Evolutionary conservation across 768 basidiomycete genomes (phyloP).

Genomic region (Coprinopsis cinerea): DNA sequence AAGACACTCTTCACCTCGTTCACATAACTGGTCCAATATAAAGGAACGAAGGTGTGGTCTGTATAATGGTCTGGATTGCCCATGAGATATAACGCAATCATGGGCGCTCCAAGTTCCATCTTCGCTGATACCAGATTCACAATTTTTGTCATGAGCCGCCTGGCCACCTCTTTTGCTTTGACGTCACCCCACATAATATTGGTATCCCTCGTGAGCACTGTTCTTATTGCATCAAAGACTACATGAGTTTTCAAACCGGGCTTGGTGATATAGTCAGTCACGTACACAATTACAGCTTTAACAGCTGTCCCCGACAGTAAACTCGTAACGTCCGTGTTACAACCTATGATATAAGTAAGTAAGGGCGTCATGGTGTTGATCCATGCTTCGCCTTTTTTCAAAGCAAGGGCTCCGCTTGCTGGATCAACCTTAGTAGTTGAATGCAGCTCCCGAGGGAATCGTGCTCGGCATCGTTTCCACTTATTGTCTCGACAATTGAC

Average conservation of each 20-base stretch:
- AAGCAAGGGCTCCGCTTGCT: neutral
- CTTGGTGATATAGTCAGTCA: constrained; percentile 4
- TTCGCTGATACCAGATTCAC: constrained; percentile 24
- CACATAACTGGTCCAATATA: constrained; percentile 25
- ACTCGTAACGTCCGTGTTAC: constrained; percentile 1
- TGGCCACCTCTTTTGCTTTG: constrained; percentile 1
- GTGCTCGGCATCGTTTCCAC: neutral
- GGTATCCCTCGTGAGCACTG: neutral
- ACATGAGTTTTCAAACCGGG: neutral
- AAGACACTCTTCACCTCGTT: constrained; percentile 11
- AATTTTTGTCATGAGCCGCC: constrained; percentile 19
- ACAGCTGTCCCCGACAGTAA: neutral
- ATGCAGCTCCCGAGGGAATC: neutral
- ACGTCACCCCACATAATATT: neutral
- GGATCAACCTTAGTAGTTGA: neutral
- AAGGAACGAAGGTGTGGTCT: constrained; percentile 22
- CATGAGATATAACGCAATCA: constrained; percentile 15
- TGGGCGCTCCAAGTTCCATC: constrained; percentile 25
- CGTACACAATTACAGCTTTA: neutral
- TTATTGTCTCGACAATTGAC: neutral
- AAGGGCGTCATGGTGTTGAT: neutral
- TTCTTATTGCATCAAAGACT: neutral
- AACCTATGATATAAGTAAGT: neutral
- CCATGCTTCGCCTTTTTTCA: neutral
- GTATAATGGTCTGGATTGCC: constrained; percentile 26